These are phyloP conservation scores for Camellia oleifera DNA, from an alignment of 179 eudicot genomes.

Conservation along the genomic window DNA sequence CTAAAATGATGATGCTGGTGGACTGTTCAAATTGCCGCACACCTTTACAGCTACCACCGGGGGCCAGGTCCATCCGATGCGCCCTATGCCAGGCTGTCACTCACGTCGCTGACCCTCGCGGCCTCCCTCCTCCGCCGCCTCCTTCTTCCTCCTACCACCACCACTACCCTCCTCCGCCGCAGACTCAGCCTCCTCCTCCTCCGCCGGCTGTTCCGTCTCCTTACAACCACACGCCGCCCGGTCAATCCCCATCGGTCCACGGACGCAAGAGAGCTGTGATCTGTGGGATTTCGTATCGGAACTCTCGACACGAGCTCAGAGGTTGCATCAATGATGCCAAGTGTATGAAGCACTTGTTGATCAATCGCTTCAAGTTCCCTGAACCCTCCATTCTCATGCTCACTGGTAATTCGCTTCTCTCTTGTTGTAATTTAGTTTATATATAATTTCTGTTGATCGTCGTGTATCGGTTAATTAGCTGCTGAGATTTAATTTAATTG, in stretches of 20 bases:
- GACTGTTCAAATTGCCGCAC: conserved; percentile 74
- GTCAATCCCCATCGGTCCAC: conserved; percentile 40
- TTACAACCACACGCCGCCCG: conserved; percentile 29
- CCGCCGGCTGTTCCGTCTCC: conserved; percentile 30
- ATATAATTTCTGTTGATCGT: not conserved
- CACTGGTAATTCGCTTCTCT: conserved; percentile 51
- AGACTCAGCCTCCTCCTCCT: conserved; percentile 21
- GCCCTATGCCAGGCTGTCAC: conserved; percentile 78
- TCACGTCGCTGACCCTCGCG: conserved; percentile 47
- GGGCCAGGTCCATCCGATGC: conserved; percentile 70
- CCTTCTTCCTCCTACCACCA: conserved; percentile 6
- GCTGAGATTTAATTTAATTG: too few relatives aligned
- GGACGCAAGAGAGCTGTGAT: conserved; percentile 86
- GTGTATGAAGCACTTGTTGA: conserved; percentile 43
- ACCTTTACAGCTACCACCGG: conserved; percentile 64
- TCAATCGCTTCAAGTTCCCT: conserved; percentile 49
- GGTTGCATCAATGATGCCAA: conserved; percentile 63
- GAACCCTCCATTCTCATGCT: conserved; percentile 79
- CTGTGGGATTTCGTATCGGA: conserved; percentile 69
- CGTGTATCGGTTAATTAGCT: not conserved
- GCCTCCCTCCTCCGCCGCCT: conserved; percentile 20
- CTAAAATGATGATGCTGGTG: conserved; percentile 46
- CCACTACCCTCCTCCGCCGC: conserved; percentile 16
- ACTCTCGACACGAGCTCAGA: conserved; percentile 41
- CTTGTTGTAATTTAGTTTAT: not conserved